A percentile compares a stretch with the other conserved stretches of the same genome.
phyloP scores from a whole-genome alignment of 106 monocot species.

The Apostasia ramifera region DNA sequence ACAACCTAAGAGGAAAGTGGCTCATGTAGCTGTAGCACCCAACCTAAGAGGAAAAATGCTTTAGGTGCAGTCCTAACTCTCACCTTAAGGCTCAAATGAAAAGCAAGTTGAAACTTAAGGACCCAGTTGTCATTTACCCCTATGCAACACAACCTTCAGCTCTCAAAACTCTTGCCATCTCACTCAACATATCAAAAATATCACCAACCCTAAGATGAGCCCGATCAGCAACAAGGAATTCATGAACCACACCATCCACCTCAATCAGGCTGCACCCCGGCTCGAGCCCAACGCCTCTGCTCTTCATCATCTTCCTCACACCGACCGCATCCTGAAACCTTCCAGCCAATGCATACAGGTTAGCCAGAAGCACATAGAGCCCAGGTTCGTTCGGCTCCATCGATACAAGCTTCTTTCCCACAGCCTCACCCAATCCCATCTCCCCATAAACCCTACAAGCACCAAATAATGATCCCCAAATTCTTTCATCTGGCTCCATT shows the following conservation, averaged over 20 bases:
- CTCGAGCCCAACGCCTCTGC: slow-evolving; percentile 5
- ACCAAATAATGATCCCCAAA: slow-evolving; percentile 32
- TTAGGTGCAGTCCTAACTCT: too few species aligned
- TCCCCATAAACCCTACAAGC: slow-evolving; percentile 5
- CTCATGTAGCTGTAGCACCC: too few species aligned
- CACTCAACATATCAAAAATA: background rate
- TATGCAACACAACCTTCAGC: too few species aligned
- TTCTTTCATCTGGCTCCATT: slow-evolving; percentile 21
- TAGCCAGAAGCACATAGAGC: slow-evolving; percentile 4
- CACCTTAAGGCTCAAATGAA: too few species aligned
- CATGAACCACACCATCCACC: slow-evolving; percentile 6
- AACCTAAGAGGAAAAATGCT: too few species aligned
- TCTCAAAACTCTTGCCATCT: background rate
- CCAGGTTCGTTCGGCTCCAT: slow-evolving; percentile 6
- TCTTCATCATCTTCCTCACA: slow-evolving; percentile 12
- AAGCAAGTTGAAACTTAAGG: too few species aligned
- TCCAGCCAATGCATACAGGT: background rate
- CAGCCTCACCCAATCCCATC: slow-evolving; percentile 8
- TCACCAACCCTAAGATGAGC: background rate
- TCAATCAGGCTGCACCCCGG: slow-evolving; percentile 14
- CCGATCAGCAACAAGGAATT: slow-evolving; percentile 1
- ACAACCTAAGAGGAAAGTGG: too few species aligned
- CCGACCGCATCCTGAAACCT: slow-evolving; percentile 2
- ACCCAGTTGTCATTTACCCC: too few species aligned
- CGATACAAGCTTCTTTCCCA: slow-evolving; percentile 15